Percentiles rank a stretch among this genome's conserved stretches.
Conservation (phyloP, 805 yeast genomes). For the Wickerhamia fluorescens region DNA sequence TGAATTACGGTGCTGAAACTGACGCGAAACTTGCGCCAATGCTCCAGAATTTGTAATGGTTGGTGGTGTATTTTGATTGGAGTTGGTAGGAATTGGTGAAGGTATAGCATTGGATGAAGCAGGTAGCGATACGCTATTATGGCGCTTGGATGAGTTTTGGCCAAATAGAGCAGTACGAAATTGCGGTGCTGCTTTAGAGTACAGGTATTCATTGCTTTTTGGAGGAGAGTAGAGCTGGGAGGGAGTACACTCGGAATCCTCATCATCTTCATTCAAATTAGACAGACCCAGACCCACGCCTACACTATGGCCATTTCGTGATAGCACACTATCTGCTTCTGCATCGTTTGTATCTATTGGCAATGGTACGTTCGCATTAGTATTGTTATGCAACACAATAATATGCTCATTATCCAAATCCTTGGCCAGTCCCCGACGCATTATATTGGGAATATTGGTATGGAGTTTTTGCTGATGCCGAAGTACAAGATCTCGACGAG, state of each 20-base stretch:
- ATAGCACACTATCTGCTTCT: no score
- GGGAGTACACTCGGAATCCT: no score
- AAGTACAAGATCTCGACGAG: slow-evolving; percentile 78
- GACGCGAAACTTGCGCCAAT: no score
- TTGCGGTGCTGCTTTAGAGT: slow-evolving; percentile 5
- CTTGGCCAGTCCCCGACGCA: slow-evolving; percentile 24
- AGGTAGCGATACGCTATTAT: slow-evolving; percentile 7
- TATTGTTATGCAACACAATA: slow-evolving; percentile 45
- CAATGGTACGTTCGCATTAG: slow-evolving; percentile 44
- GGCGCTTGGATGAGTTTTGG: slow-evolving; percentile 6
- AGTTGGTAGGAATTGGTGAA: no score
- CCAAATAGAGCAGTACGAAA: slow-evolving; percentile 11
- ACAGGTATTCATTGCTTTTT: slow-evolving; percentile 4
- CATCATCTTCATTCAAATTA: no score
- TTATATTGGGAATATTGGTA: slow-evolving; percentile 38
- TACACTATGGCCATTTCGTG: no score
- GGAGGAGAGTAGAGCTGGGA: slow-evolving; percentile 13
- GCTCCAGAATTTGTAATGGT: no score
- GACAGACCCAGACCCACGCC: no score
- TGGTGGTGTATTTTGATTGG: no score
- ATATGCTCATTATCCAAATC: slow-evolving; percentile 39
- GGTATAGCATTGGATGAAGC: no score
- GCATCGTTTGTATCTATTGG: slow-evolving; percentile 15
- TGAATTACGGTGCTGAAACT: no score
- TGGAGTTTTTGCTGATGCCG: slow-evolving; percentile 95